These are phyloP conservation scores for Recurvomyces mirabilis DNA, from an alignment of 495 filamentous ascomycete species.

Conservation along the genomic window DNA sequence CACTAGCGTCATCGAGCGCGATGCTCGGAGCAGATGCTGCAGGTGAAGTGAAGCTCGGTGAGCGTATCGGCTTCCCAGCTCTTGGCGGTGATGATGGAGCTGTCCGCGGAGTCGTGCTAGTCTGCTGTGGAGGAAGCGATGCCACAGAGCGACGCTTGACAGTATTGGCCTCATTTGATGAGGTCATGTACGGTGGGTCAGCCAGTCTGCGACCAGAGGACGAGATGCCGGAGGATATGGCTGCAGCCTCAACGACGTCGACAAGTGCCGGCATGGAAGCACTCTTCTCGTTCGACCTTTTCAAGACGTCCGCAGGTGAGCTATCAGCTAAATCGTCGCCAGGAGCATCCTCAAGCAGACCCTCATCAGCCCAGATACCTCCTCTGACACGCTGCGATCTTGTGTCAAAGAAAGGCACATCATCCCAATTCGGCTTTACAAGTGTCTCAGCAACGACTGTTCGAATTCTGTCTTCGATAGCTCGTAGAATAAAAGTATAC, in stretches of 20 bases:
- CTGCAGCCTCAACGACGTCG: no score
- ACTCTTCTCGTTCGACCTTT: conserved; percentile 23
- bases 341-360: background rate
- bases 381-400: conserved; percentile 65
- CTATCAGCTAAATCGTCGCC: conserved; percentile 20
- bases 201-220: no score
- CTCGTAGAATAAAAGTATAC: conserved; percentile 77
- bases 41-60: conserved; percentile 14
- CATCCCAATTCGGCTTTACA: conserved; percentile 93
- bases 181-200: no score
- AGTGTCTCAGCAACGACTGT: conserved; percentile 87
- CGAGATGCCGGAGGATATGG: no score
- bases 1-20: conserved; percentile 8
- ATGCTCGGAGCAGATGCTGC: conserved; percentile 4
- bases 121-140: conserved; percentile 4
- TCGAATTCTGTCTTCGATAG: conserved; percentile 87
- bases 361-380: conserved; percentile 68
- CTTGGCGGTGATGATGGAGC: background rate
- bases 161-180: no score
- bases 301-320: background rate
- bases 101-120: conserved; percentile 1
- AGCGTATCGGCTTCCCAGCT: conserved; percentile 11
- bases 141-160: conserved; percentile 20
- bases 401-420: conserved; percentile 79
- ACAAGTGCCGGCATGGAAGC: conserved; percentile 6